Conservation (phyloP, 352 stramenopile species). For the Ophiocytium majus region DNA sequence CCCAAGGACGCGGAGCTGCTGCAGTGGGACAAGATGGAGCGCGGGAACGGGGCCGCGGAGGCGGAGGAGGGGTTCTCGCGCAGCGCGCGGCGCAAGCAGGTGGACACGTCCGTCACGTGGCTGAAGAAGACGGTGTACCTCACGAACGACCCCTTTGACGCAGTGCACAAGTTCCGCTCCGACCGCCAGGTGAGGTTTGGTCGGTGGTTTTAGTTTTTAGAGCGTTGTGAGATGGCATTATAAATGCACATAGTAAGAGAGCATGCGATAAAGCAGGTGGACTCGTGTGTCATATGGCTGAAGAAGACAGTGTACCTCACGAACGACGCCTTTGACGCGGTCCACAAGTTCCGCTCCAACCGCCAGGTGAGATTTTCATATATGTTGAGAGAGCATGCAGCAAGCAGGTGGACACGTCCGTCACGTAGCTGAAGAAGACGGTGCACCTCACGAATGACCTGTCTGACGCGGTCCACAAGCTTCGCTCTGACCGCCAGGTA, state of each 20-base stretch:
- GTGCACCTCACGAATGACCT: conserved; percentile 50
- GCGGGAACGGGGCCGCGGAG: not conserved
- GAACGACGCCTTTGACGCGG: conserved; percentile 47
- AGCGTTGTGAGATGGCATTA: too few species aligned
- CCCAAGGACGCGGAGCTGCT: conserved; percentile 40
- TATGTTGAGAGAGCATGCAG: too few species aligned
- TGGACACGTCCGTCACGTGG: conserved; percentile 49
- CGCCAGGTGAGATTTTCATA: conserved; percentile 28
- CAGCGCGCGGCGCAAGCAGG: conserved; percentile 29
- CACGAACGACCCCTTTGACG: conserved; percentile 49
- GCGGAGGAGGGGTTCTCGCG: conserved; percentile 35
- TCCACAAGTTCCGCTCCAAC: conserved; percentile 49
- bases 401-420: conserved; percentile 45
- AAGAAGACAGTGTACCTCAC: conserved; percentile 53
- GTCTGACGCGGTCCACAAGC: conserved; percentile 46
- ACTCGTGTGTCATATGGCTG: conserved; percentile 44
- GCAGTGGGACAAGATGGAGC: conserved; percentile 38
- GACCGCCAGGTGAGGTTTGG: conserved; percentile 31
- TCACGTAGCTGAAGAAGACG: conserved; percentile 50
- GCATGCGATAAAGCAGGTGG: conserved; percentile 43
- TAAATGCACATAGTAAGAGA: too few species aligned
- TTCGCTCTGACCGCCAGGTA: conserved; percentile 42
- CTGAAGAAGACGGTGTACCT: conserved; percentile 51
- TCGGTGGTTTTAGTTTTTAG: too few species aligned
- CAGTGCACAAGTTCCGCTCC: conserved; percentile 48